Conservation (phyloP, 2,329 filamentous ascomycete genomes). For the Neurospora sp. region DNA sequence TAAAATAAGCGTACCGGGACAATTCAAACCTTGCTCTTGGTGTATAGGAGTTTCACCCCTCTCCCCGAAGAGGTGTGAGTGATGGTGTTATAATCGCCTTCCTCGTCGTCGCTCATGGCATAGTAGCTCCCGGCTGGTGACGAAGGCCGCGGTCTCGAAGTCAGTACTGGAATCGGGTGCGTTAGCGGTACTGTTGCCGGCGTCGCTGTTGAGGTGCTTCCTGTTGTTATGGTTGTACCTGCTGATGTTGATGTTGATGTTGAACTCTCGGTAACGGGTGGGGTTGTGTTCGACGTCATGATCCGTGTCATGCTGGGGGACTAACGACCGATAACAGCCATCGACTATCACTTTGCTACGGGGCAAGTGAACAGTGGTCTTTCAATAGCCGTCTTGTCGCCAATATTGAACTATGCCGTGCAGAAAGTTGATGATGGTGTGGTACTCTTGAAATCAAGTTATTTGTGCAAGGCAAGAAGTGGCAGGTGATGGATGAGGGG, state of each 20-base stretch:
- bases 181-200: conserved; percentile 23
- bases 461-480: not conserved
- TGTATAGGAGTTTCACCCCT: conserved; percentile 88
- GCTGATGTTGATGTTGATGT: not conserved
- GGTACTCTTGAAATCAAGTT: not conserved
- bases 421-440: not conserved
- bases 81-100: conserved; percentile 90
- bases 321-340: not conserved
- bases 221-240: conserved; percentile 1
- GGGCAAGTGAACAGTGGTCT: not conserved
- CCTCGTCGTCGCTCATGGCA: conserved; percentile 92
- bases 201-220: not conserved
- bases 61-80: conserved; percentile 65
- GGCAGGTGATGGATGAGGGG: not conserved
- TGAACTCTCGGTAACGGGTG: not conserved
- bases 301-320: conserved; percentile 14
- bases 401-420: not conserved
- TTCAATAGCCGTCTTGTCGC: not conserved
- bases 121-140: conserved; percentile 87
- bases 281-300: conserved; percentile 9
- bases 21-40: conserved; percentile 81
- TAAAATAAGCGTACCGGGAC: not conserved
- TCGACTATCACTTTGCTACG: not conserved
- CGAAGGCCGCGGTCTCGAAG: conserved; percentile 27
- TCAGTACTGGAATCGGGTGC: conserved; percentile 14